Base-by-base conservation (phyloP, 139 green algal genomes). In the Volvox africanus region DNA sequence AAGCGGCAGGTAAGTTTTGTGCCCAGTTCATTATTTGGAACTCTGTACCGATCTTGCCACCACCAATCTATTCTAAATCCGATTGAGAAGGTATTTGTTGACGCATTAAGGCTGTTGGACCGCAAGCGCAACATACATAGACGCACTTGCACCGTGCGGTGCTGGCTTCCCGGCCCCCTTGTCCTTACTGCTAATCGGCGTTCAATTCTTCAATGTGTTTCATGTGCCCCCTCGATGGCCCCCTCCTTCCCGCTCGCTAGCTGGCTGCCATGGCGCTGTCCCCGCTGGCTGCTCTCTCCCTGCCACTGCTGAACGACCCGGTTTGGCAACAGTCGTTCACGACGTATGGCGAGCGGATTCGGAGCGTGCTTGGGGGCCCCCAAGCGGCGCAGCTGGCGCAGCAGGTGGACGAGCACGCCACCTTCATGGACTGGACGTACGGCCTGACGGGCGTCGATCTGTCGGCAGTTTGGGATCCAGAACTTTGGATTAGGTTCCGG, bases 251-350 rank as follows among this genome's bases (percentile, higher is more conserved):
- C 44, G 9, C n/a, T 30, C 82, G 13, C 77, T 77, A 93, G 87
- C 14, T 97, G 24, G 95, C 94, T n/a, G 90, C 95, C 67, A 95
- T 97, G 94, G 95, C 94, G 0, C 87, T 96, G 20, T 95, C 93
- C 0, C 93, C 93, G 0, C 67, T 96, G 19, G 94, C 94, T 14
- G 94, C 94, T 0, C 84, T 96, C 14, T 93, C 92, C 13, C 77
- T 96, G 21, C 86, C 93, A n/a, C 65, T 94, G 20, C 20, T 91
- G 1, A 88, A 87, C 22, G 81, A 91, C 86, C 80, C 89, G 11
- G 44, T 36, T 0, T 94, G 91, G 93, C 73, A 76, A 61, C 20
- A 89, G 32, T 93, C 88, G 16, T 71, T 91, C 17, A 62, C 50
- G 11, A 61, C 71, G 9, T 90, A 88, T 32, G 78, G 82, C 21